Evolutionary conservation across 768 basidiomycete species (phyloP).

Genomic region (Hysterangium stoloniferum): DNA sequence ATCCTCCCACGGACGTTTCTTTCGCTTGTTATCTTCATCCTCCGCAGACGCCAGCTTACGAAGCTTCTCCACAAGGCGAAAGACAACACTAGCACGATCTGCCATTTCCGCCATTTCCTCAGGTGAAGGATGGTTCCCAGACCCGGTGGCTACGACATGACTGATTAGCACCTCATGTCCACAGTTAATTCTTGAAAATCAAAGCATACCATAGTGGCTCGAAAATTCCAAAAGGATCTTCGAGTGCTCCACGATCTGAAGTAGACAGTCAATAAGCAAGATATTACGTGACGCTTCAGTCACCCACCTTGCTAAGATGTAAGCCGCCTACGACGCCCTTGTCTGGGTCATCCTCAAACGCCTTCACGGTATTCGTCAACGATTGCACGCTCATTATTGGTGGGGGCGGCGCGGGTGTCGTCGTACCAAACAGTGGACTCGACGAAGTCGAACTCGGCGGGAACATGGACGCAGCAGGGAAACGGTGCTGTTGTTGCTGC

Average conservation of each 20-base stretch:
- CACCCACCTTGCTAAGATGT: conserved; percentile 15
- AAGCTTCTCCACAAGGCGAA: conserved; percentile 58
- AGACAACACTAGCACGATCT: conserved; percentile 54
- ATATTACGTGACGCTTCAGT: neutral
- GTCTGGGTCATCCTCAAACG: conserved; percentile 27
- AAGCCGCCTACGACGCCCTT: conserved; percentile 29
- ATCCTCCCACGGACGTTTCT: conserved; percentile 75
- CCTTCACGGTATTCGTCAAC: neutral
- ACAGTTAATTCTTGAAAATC: no score
- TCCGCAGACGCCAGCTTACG: conserved; percentile 32
- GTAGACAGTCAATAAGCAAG: neutral
- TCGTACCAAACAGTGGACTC: neutral
- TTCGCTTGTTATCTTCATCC: conserved; percentile 15
- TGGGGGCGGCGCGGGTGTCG: neutral
- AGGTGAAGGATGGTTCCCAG: conserved; percentile 43
- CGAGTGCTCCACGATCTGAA: conserved; percentile 57
- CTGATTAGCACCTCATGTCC: neutral
- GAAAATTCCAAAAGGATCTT: conserved; percentile 56
- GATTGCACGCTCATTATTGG: neutral
- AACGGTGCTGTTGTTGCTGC: neutral
- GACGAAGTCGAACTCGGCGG: neutral
- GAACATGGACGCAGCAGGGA: neutral
- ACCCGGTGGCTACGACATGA: conserved; percentile 33
- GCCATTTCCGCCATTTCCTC: conserved; percentile 66
- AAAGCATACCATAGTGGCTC: conserved; percentile 50